Conservation (phyloP, 805 yeast genomes). For the Candida tallmaniae region DNA sequence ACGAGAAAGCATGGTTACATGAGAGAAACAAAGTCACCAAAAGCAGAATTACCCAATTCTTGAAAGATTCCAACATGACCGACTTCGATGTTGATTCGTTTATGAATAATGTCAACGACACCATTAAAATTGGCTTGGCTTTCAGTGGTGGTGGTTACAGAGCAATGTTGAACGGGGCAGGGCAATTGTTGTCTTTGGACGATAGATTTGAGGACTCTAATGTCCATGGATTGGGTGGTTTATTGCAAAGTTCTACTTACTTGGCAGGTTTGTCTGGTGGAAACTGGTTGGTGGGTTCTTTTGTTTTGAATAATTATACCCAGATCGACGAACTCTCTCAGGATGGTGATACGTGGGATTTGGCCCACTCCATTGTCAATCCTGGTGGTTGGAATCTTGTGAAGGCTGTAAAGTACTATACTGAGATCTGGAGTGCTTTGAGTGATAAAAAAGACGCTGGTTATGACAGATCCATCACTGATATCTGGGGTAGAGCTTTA, state of each 20-base stretch:
- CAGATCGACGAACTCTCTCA: constrained; percentile 38
- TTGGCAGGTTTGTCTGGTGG: constrained; percentile 68
- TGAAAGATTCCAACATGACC: constrained; percentile 41
- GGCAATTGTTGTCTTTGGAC: constrained; percentile 76
- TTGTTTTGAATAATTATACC: constrained; percentile 56
- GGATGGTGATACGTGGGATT: constrained; percentile 31
- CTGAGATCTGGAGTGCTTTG: constrained; percentile 24
- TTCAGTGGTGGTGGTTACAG: constrained; percentile 73
- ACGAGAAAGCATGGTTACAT: constrained; percentile 51
- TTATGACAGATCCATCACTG: constrained; percentile 34
- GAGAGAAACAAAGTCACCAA: constrained; percentile 44
- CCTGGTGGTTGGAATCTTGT: constrained; percentile 53
- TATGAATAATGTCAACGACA: constrained; percentile 20
- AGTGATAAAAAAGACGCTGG: constrained; percentile 34
- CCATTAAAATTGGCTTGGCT: constrained; percentile 32
- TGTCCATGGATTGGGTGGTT: constrained; percentile 66
- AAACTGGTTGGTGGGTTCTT: constrained; percentile 61
- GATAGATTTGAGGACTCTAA: constrained; percentile 54
- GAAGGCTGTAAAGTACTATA: constrained; percentile 55
- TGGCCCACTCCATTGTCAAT: constrained; percentile 67
- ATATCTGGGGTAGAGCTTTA: constrained; percentile 41
- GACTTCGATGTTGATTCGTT: constrained; percentile 46
- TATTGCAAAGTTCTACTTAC: constrained; percentile 68
- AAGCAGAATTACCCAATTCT: constrained; percentile 41
- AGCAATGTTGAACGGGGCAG: constrained; percentile 85